Conservation (phyloP, 176 grass and related monocot species). For the Oryza glumipatula region DNA sequence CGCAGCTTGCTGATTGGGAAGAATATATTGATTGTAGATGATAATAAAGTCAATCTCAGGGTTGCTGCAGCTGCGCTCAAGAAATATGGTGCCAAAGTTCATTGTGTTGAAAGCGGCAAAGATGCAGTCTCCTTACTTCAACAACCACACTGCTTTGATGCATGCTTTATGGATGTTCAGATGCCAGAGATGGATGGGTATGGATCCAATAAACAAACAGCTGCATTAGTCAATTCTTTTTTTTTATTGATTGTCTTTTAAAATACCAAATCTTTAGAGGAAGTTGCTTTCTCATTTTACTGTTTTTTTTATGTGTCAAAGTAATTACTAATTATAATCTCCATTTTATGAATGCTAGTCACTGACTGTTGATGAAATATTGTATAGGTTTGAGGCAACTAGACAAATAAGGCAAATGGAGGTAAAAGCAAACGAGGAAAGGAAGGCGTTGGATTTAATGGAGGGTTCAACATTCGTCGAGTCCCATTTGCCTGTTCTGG, state of each 20-base stretch:
- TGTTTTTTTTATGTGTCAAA: background rate
- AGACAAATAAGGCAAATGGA: slow-evolving; percentile 79
- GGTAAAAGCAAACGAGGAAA: slow-evolving; percentile 60
- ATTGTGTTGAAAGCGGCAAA: slow-evolving; percentile 88
- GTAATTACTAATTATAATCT: background rate
- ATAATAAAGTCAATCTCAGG: slow-evolving; percentile 91
- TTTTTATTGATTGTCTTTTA: background rate
- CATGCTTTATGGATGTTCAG: slow-evolving; percentile 98
- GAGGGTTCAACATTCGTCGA: slow-evolving; percentile 45
- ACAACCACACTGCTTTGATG: slow-evolving; percentile 76
- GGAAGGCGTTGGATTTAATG: slow-evolving; percentile 15
- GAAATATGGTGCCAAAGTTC: slow-evolving; percentile 86
- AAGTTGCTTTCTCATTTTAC: slow-evolving; percentile 1
- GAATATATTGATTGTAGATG: slow-evolving; percentile 97
- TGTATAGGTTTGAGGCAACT: slow-evolving; percentile 79
- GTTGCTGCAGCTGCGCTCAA: slow-evolving; percentile 76
- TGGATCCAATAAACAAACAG: slow-evolving; percentile 28
- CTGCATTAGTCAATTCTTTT: slow-evolving; percentile 14
- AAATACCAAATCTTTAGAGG: background rate
- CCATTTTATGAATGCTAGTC: background rate
- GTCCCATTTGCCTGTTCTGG: slow-evolving; percentile 73
- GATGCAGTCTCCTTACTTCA: slow-evolving; percentile 71
- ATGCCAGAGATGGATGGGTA: slow-evolving; percentile 99
- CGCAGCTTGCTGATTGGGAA: slow-evolving; percentile 71
- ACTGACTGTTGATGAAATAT: background rate